These are phyloP conservation scores for Achaetomiella virescens DNA, from an alignment of 495 filamentous ascomycete species.

Conservation along the genomic window DNA sequence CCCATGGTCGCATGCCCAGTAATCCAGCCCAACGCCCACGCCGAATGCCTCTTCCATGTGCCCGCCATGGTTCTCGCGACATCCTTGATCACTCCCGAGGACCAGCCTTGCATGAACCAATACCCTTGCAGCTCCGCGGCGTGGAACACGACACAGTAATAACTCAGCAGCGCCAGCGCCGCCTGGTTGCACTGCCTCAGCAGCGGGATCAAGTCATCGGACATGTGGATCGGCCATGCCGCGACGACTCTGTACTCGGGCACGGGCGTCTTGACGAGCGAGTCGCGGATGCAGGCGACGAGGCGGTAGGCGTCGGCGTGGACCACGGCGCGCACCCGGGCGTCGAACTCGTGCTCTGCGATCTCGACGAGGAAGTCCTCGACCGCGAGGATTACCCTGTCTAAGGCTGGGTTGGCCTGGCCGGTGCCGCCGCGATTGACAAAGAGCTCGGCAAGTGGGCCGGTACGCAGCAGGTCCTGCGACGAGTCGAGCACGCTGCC, in stretches of 20 bases:
- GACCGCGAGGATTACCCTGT: slow-evolving; percentile 9
- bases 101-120: slow-evolving; percentile 29
- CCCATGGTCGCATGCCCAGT: background rate
- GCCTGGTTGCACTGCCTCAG: slow-evolving; percentile 17
- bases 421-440: background rate
- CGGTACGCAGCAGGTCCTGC: slow-evolving; percentile 2
- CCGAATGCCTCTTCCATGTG: slow-evolving; percentile 21
- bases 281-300: slow-evolving; percentile 1
- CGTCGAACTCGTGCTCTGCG: background rate
- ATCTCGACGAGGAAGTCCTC: slow-evolving; percentile 3
- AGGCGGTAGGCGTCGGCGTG: slow-evolving; percentile 11
- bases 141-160: slow-evolving; percentile 26
- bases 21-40: slow-evolving; percentile 21
- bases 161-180: slow-evolving; percentile 22
- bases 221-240: slow-evolving; percentile 23
- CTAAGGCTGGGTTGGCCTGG: background rate
- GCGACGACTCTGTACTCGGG: slow-evolving; percentile 23
- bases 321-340: slow-evolving; percentile 7
- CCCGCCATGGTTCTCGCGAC: slow-evolving; percentile 5
- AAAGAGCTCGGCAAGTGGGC: slow-evolving; percentile 21
- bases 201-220: slow-evolving; percentile 16
- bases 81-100: slow-evolving; percentile 17
- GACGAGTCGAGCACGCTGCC: slow-evolving; percentile 18
- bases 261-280: background rate
- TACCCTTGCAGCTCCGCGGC: slow-evolving; percentile 15